phyloP scores from a whole-genome alignment of 208 protist species.

The Trypanosoma grayi region DNA sequence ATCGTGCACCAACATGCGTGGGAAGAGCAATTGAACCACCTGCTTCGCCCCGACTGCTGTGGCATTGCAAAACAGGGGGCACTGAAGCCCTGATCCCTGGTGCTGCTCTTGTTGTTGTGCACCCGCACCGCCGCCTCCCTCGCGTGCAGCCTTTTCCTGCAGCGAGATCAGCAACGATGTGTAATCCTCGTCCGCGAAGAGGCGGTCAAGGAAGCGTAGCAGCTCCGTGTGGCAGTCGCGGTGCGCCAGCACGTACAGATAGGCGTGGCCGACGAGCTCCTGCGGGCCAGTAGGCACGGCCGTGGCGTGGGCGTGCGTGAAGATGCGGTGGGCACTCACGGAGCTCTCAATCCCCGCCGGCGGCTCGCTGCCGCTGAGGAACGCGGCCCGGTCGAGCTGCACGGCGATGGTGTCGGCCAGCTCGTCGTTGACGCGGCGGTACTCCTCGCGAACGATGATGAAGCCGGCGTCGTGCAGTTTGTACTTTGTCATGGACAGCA shows the following conservation, averaged over 20 bases:
- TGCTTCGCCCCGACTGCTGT: constrained; percentile 35
- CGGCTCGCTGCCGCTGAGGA: constrained; percentile 21
- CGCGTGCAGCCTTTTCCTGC: neutral
- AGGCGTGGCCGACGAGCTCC: constrained; percentile 61
- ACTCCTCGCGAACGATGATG: constrained; percentile 78
- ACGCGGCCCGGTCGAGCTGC: constrained; percentile 41
- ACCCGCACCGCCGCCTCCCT: neutral
- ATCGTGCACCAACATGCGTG: constrained; percentile 72
- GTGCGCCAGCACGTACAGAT: constrained; percentile 75
- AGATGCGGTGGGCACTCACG: neutral
- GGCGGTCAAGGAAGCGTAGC: constrained; percentile 34
- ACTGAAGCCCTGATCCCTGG: constrained; percentile 4
- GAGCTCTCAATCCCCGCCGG: neutral
- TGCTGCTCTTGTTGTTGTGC: constrained; percentile 21
- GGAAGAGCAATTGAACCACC: constrained; percentile 69
- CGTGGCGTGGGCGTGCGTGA: constrained; percentile 16
- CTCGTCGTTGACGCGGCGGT: constrained; percentile 74
- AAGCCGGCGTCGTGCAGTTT: constrained; percentile 83
- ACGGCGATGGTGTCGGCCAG: constrained; percentile 58
- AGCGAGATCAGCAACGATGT: constrained; percentile 14
- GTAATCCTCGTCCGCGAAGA: constrained; percentile 47
- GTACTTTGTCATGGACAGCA: constrained; percentile 79
- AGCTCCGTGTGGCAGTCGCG: constrained; percentile 63
- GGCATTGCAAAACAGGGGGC: constrained; percentile 29
- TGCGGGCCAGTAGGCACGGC: constrained; percentile 22